Evolutionary conservation across 2,329 filamentous ascomycete species (phyloP), one percentile per base, ranked within the genome.

Genomic region (Rachicladosporium sp.): DNA sequence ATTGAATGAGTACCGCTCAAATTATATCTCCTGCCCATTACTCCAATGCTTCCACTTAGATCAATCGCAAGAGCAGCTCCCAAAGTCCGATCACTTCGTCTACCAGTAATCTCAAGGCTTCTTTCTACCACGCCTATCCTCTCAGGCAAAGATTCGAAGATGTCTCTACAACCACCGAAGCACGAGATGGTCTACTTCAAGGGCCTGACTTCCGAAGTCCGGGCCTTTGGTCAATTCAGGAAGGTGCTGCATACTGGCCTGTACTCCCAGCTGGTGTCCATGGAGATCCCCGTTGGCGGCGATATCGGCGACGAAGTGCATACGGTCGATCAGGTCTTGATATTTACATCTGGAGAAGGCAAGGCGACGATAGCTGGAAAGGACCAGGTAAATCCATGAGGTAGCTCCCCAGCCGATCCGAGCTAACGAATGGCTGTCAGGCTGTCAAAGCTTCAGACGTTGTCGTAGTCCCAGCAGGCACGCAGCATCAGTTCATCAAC

Each of bases 301-400:
- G 75, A 80, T 23, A 80, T 80, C 48, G 74, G 76, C n/a, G 75
- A 80, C 38, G 75, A 80, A 59, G 75, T 77, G 43, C 76, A 80
- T 53, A 72, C 70, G 0, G 75, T 79, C 30, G 76, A 80, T 46
- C 76, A 80, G 48, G 72, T 76, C 40, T 61, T 81, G 9, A 74
- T 77, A 9, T 79, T 80, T 57, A 80, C 74, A 0, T 71, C 68
- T 4, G 76, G 76, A 9, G 63, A 59, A 8, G 74, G 71, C 0
- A 69, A 71, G 19, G 75, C 74, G 1, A 76, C 71, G 2, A 68
- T 80, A 4, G 70, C 66, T 10, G 74, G 73, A 1, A 71, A 71
- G 39, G 70, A 78, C 38, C 73, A 78, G 46, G 56, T 57, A 44
- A 23, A n/a, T 19, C 41, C 10, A n/a, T 10, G 21, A 15, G 32